These are phyloP conservation scores for Boletus bicolor DNA, from an alignment of 768 basidiomycete species.

Conservation along the genomic window DNA sequence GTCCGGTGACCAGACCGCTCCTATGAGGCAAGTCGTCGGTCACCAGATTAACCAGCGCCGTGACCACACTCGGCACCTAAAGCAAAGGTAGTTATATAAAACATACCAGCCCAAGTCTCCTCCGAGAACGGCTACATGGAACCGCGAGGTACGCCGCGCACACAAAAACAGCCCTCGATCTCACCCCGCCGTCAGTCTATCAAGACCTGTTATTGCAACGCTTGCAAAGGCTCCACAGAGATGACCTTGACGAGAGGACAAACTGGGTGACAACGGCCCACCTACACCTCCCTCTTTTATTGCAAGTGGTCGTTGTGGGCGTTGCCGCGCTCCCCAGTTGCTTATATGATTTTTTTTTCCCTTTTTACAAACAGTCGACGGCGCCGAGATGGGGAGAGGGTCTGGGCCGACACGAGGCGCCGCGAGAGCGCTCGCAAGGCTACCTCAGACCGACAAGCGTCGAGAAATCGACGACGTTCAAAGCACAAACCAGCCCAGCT, in stretches of 20 bases:
- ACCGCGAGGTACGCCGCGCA: background rate
- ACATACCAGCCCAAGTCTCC: too few species aligned
- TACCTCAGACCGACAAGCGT: background rate
- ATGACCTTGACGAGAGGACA: background rate
- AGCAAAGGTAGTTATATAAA: too few species aligned
- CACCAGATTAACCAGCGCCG: too few species aligned
- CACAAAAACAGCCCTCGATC: background rate
- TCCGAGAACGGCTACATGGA: too few species aligned
- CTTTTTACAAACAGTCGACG: conserved; percentile 2
- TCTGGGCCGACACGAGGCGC: conserved; percentile 4
- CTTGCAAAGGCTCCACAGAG: background rate
- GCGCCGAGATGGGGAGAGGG: conserved; percentile 9
- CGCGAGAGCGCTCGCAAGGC: conserved; percentile 1
- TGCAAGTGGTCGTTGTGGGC: background rate
- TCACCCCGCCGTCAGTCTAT: background rate
- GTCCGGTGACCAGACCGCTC: too few species aligned
- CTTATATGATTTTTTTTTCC: background rate
- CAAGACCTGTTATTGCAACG: background rate
- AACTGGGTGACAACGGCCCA: conserved; percentile 8
- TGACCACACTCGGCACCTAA: too few species aligned
- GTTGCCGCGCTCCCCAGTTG: background rate
- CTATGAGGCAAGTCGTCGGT: too few species aligned
- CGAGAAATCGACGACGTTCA: background rate
- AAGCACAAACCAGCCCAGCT: background rate
- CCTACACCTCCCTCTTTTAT: conserved; percentile 7